Conservation (phyloP, 805 yeast species). For the Wickerhamomyces ciferrii region DNA sequence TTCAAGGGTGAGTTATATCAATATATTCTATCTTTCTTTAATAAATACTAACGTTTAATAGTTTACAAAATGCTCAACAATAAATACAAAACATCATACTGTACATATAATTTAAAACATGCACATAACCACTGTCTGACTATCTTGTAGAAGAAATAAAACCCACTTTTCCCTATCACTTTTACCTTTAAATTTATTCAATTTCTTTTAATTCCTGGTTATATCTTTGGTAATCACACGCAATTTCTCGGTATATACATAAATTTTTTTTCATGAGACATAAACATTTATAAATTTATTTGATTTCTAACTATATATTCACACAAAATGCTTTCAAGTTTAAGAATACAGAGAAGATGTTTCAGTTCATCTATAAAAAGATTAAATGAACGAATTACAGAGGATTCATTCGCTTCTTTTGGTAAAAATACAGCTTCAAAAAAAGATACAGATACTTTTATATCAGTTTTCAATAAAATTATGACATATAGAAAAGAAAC, state of each 20-base stretch:
- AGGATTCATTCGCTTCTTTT: neutral
- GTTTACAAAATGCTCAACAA: neutral
- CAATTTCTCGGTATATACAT: neutral
- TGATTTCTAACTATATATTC: no score
- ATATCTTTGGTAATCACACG: neutral
- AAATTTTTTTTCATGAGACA: neutral
- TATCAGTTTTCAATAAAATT: neutral
- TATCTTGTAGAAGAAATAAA: no score
- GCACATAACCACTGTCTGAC: no score
- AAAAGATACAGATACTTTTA: neutral
- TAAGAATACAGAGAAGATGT: neutral
- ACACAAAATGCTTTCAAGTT: no score
- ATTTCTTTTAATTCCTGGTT: no score
- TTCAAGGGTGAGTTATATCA: conserved; percentile 36
- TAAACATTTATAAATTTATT: neutral
- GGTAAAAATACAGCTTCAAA: neutral
- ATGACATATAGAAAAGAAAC: neutral
- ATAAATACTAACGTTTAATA: conserved; percentile 2
- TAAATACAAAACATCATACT: neutral
- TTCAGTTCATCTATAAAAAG: neutral
- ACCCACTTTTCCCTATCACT: no score
- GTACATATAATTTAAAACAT: neutral
- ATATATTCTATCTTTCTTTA: neutral
- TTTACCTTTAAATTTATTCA: no score
- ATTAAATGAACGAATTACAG: neutral